These are phyloP conservation scores for Cladobotryum protrusum DNA, from an alignment of 2,329 filamentous ascomycete genomes.

Conservation along the genomic window DNA sequence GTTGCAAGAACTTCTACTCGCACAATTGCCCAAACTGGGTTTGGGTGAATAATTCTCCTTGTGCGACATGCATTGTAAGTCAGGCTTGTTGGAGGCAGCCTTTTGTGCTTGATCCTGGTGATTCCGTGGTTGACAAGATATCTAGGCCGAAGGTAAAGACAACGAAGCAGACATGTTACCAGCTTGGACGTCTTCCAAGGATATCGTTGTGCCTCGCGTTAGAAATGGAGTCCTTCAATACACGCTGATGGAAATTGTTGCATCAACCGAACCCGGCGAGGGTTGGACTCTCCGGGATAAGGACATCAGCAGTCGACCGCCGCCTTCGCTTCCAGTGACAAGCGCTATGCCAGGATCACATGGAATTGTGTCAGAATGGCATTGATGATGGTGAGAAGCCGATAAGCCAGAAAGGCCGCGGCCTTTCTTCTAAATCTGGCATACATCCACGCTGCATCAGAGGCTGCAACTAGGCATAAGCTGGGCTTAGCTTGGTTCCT, in stretches of 20 bases:
- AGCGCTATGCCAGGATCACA: conserved; percentile 21
- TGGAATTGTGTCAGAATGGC: conserved; percentile 14
- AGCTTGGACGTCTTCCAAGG: conserved; percentile 27
- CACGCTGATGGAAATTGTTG: conserved; percentile 40
- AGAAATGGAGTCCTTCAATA: conserved; percentile 43
- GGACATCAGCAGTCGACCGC: conserved; percentile 14
- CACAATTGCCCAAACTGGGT: conserved; percentile 50
- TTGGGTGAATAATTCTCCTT: conserved; percentile 45
- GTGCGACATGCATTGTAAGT: conserved; percentile 45
- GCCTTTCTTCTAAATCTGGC: no score
- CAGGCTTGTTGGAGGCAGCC: background rate
- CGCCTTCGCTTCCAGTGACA: conserved; percentile 23
- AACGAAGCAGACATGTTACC: conserved; percentile 26
- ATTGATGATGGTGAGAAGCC: background rate
- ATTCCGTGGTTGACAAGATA: background rate
- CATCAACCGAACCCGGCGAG: conserved; percentile 29
- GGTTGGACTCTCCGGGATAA: conserved; percentile 34
- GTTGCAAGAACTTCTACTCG: conserved; percentile 49
- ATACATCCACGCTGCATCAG: background rate
- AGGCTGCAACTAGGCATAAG: conserved; percentile 7
- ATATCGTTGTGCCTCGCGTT: conserved; percentile 41
- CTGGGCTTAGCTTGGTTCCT: background rate
- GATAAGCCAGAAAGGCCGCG: background rate
- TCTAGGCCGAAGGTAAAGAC: conserved; percentile 45
- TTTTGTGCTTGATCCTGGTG: background rate